Percentiles rank a stretch among this genome's conserved stretches.
Conservation (phyloP, 345 rosid species). For the Hevea brasiliensis region DNA sequence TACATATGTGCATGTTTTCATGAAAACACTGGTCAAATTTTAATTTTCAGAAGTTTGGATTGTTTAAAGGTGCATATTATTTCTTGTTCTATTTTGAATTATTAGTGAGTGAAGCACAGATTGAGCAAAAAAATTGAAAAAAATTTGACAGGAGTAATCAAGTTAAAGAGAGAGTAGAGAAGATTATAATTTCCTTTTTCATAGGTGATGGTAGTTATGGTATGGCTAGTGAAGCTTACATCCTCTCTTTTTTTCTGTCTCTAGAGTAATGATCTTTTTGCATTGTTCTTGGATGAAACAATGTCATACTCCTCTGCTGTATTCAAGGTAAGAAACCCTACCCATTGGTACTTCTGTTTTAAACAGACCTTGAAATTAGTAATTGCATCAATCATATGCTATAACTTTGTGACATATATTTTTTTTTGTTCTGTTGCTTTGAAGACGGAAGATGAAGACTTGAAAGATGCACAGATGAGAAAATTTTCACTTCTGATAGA, state of each 20-base stretch:
- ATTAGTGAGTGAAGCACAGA: too few species aligned
- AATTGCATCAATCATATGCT: conserved; percentile 4
- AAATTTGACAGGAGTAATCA: too few species aligned
- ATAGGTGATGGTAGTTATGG: background rate
- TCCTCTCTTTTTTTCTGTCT: background rate
- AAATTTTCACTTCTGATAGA: conserved; percentile 68
- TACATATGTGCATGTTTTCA: too few species aligned
- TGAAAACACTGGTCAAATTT: too few species aligned
- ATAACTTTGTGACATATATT: background rate
- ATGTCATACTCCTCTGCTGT: conserved; percentile 87
- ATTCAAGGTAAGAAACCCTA: conserved; percentile 55
- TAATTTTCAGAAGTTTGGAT: too few species aligned
- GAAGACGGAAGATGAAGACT: conserved; percentile 65
- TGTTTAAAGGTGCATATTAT: too few species aligned
- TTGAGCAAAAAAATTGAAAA: too few species aligned
- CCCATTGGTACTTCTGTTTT: background rate
- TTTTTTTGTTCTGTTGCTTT: background rate
- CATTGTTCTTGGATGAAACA: conserved; percentile 78
- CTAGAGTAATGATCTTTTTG: conserved; percentile 81
- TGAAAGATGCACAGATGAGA: conserved; percentile 71
- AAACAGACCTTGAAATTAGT: background rate
- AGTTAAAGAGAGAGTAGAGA: too few species aligned
- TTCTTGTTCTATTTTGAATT: too few species aligned
- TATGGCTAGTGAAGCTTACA: conserved; percentile 2
- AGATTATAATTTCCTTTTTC: too few species aligned